Evolutionary conservation across 2,329 filamentous ascomycete genomes (phyloP), one percentile per base, ranked within the genome.

Genomic region (Cercospora sp.): DNA sequence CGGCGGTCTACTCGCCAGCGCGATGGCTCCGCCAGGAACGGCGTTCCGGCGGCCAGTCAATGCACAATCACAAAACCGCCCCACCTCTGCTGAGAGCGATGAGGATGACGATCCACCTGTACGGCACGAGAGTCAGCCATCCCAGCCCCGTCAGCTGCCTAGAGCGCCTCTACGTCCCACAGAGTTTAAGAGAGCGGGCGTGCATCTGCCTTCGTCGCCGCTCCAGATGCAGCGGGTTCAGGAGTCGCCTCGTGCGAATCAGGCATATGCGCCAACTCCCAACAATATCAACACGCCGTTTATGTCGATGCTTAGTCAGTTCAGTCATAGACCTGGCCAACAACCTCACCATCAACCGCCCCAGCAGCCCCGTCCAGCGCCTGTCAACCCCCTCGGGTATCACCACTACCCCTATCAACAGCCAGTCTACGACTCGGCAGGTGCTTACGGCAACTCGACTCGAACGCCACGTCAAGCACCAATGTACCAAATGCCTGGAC

Each of bases 21-120:
- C 87, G 55, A 90, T 96, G 83, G 91, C 92, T 40, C 91, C 93
- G 30, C 86, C 89, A 57, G 91, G 93, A 6, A 96, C 93, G 0
- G 79, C 84, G 9, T 94, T 91, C 75, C 86, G 87, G 71, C 77
- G 79, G 23, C 81, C 84, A 9, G 51, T 64, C 9, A 74, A 73
- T n/a, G 67, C 72, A 2, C 75, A 73, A 26, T 33, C 71, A 16
- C 69, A 68, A 12, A 51, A 42, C 16, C 16, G 51, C 60, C 71
- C 73, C 3, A 58, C 64, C 3, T 60, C 72, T 8, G 72, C 74
- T 48, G 72, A 74, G 36, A 64, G 62, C 33, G 74, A 74, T 48
- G 74, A 72, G 60, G 87, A 89, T 66, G 84, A 87, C 30, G 83
- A 86, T 61, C 74, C 79, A 5, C 73, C 74, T 1, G 70, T 77